Percentiles rank a stretch among this genome's conserved stretches.
Conservation (phyloP, 225 moss, liverwort and hornwort genomes). For the Straminergon stramineum region DNA sequence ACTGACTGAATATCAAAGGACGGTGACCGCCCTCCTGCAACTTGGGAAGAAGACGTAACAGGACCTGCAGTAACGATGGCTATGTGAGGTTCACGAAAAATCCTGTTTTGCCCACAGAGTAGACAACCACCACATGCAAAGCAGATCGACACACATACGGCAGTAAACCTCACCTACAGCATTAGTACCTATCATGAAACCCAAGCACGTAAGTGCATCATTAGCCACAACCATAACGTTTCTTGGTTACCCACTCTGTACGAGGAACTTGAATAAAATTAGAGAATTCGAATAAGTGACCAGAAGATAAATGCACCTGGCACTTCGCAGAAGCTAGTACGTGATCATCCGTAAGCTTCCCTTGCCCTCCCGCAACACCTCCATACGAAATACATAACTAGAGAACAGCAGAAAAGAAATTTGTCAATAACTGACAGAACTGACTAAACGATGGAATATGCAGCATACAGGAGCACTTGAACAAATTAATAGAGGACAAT, state of each 20-base stretch:
- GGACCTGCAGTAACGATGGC: slow-evolving; percentile 22
- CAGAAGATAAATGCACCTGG: slow-evolving; percentile 37
- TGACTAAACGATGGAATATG: neutral
- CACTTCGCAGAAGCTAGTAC: slow-evolving; percentile 80
- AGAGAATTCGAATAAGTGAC: neutral
- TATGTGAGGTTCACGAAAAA: neutral
- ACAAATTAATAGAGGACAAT: neutral
- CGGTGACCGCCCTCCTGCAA: slow-evolving; percentile 73
- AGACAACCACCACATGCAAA: neutral
- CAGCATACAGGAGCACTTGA: neutral
- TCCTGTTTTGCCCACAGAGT: neutral
- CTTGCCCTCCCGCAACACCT: slow-evolving; percentile 58
- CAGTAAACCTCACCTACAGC: neutral
- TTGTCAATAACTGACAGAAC: slow-evolving; percentile 1
- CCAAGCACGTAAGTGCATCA: neutral
- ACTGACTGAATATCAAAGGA: slow-evolving; percentile 97
- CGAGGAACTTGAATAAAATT: neutral
- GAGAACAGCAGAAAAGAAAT: neutral
- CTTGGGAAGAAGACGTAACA: slow-evolving; percentile 62
- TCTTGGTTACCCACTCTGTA: neutral
- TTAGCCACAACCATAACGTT: neutral
- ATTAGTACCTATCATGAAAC: neutral
- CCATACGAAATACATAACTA: slow-evolving; percentile 78
- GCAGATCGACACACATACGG: neutral
- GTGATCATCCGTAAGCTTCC: slow-evolving; percentile 52